phyloP scores from a whole-genome alignment of 345 rosid species.

The Linum usitatissimum region DNA sequence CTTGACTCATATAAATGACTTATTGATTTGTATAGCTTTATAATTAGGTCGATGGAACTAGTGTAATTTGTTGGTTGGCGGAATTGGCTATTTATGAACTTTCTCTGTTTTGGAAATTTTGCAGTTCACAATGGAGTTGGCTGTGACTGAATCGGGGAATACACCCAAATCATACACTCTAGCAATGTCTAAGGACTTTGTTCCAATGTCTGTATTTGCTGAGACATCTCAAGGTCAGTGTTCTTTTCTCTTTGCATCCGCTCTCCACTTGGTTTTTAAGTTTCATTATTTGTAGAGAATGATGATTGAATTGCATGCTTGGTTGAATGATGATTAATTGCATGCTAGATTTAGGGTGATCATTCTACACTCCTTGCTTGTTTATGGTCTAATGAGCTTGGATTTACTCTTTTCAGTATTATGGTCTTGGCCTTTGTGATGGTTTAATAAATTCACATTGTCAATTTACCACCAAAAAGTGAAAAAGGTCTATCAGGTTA shows the following conservation, averaged over 20 bases:
- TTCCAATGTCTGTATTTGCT: slow-evolving; percentile 60
- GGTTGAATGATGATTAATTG: not conserved
- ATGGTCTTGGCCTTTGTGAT: not conserved
- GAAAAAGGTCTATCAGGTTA: not conserved
- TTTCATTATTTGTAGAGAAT: not conserved
- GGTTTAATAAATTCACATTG: not conserved
- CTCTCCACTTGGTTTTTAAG: not conserved
- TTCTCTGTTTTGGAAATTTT: slow-evolving; percentile 3
- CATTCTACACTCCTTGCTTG: not conserved
- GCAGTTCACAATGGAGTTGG: slow-evolving; percentile 68
- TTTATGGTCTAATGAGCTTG: not conserved
- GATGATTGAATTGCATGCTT: not conserved
- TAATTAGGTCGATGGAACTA: not conserved
- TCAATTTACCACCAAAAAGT: not conserved
- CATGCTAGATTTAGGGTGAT: not conserved
- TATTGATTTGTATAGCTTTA: slow-evolving; percentile 2
- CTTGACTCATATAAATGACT: not conserved
- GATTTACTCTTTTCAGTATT: not conserved
- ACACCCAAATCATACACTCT: slow-evolving; percentile 50
- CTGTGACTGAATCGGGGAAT: slow-evolving; percentile 49
- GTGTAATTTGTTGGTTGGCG: not conserved
- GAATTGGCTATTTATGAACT: not conserved
- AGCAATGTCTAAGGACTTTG: slow-evolving; percentile 68
- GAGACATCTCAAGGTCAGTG: slow-evolving; percentile 54
- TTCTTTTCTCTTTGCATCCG: not conserved